Evolutionary conservation across 495 filamentous ascomycete species (phyloP).

Genomic region (Annulohypoxylon nitens): DNA sequence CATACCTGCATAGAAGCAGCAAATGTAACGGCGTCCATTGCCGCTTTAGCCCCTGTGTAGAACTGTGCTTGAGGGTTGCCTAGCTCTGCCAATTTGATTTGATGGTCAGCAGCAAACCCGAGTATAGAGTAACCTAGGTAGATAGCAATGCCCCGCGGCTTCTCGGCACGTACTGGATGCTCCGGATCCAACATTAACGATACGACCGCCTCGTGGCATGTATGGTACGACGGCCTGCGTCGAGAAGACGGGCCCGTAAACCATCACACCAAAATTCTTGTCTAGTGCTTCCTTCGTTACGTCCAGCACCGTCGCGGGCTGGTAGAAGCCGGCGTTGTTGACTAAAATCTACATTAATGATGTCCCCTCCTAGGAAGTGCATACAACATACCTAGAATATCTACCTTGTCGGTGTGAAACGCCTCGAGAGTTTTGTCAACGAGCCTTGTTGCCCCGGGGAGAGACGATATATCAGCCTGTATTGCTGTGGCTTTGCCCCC

Average conservation of each 20-base stretch:
- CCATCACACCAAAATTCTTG: slow-evolving; percentile 46
- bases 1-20: slow-evolving; percentile 41
- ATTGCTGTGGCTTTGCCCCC: slow-evolving; percentile 53
- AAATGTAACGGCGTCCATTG: slow-evolving; percentile 41
- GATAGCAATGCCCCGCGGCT: too few species aligned
- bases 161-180: too few species aligned
- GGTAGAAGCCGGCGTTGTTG: slow-evolving; percentile 50
- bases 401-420: slow-evolving; percentile 51
- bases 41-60: slow-evolving; percentile 44
- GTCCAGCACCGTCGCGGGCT: slow-evolving; percentile 18
- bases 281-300: slow-evolving; percentile 39
- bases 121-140: too few species aligned
- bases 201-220: slow-evolving; percentile 56
- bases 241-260: slow-evolving; percentile 50
- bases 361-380: slow-evolving; percentile 11
- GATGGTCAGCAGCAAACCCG: too few species aligned
- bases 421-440: slow-evolving; percentile 50
- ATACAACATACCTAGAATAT: slow-evolving; percentile 52
- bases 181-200: slow-evolving; percentile 57
- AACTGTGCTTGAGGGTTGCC: too few species aligned
- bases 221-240: slow-evolving; percentile 50
- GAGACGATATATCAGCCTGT: slow-evolving; percentile 48
- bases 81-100: too few species aligned
- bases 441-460: slow-evolving; percentile 47
- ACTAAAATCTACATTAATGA: slow-evolving; percentile 38